Conservation (phyloP, 1,139 yeast genomes). For the Pichia sp. region DNA sequence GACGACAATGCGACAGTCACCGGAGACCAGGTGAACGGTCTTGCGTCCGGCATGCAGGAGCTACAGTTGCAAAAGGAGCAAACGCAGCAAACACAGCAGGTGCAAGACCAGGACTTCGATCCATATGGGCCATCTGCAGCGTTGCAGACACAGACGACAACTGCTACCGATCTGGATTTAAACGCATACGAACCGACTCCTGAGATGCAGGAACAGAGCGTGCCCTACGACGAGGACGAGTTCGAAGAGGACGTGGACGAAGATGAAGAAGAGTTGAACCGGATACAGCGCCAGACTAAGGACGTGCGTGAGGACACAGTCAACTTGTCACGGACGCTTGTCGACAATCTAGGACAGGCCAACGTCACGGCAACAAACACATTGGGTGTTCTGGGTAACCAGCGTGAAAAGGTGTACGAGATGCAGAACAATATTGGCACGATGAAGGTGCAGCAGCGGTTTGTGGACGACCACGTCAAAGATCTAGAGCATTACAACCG, state of each 20-base stretch:
- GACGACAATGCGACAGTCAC: constrained; percentile 6
- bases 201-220: constrained; percentile 19
- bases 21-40: constrained; percentile 6
- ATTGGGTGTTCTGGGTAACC: constrained; percentile 87
- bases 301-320: constrained; percentile 64
- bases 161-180: constrained; percentile 21
- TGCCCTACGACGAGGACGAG: constrained; percentile 25
- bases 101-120: constrained; percentile 11
- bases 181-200: constrained; percentile 34
- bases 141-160: constrained; percentile 18
- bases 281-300: constrained; percentile 78
- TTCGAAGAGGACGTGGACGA: constrained; percentile 55
- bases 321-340: constrained; percentile 78
- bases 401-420: constrained; percentile 76
- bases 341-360: constrained; percentile 86
- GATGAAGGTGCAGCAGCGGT: constrained; percentile 75
- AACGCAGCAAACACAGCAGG: constrained; percentile 8
- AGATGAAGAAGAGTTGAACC: constrained; percentile 83
- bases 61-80: constrained; percentile 16
- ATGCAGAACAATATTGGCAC: constrained; percentile 74
- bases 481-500: constrained; percentile 79
- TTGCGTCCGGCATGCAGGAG: constrained; percentile 12
- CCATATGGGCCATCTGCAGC: constrained; percentile 20
- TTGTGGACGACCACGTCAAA: constrained; percentile 79
- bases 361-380: constrained; percentile 89